Evolutionary conservation across 2,329 filamentous ascomycete species (phyloP), one percentile per base, ranked within the genome.

Genomic region (Gliomastix tumulicola): DNA sequence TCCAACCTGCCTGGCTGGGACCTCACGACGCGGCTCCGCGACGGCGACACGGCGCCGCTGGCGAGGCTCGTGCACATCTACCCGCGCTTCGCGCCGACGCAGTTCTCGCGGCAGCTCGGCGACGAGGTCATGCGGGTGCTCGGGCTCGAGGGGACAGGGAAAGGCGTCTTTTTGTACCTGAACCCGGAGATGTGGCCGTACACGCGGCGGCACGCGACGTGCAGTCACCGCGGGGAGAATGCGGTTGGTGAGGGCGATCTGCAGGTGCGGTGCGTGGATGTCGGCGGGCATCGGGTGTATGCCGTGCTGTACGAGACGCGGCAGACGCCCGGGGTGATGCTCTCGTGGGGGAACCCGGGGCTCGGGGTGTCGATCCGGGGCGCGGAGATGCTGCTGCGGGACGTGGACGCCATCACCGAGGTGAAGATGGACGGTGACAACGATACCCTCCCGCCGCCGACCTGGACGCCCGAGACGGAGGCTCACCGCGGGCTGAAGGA

Each of bases 281-380:
- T 72, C 15, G 53, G 44, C 10, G 57, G 53, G 10, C 50, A 68
- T 23, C 54, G 66, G 2, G 40, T 74, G 8, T 73, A 66, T 39
- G 52, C 58, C n/a, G 53, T 71, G 23, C 53, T 61, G 7, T 70
- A 59, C 38, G 63, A 64, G 4, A 39, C 49, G 3, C 38, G 43
- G 15, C 57, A 65, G 30, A 52, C 49, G 12, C 52, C 51, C 13
- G 60, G 55, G 17, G 50, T 67, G 20, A 50, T 62, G 15, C 59
- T 57, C 5, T 59, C 62, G 25, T 75, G 71, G 71, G 57, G 60
- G 39, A 60, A 63, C 23, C 53, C 61, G 4, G 71, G 71, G 1
- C 47, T 62, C 0, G 69, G 69, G 1, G 51, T 73, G n/a, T 66
- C 63, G 11, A 60, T 66, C 19, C 58, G 71, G 1, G 48, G 66